phyloP scores from a whole-genome alignment of 2,329 filamentous ascomycete genomes.

The Botrytis byssoidea region DNA sequence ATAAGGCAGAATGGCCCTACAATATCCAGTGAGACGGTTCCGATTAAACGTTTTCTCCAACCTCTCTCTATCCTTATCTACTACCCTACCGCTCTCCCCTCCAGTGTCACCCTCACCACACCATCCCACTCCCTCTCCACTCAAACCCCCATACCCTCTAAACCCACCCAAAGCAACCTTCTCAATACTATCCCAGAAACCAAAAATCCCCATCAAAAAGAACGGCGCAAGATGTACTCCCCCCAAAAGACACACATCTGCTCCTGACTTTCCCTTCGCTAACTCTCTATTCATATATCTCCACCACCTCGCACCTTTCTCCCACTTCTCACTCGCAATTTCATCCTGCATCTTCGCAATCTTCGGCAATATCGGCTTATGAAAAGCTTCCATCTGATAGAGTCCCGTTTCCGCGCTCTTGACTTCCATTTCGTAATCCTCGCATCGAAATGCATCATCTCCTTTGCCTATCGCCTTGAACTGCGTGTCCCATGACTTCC shows the following conservation, averaged over 20 bases:
- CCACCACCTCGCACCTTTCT: not conserved
- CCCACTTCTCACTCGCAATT: not conserved
- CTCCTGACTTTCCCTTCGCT: not conserved
- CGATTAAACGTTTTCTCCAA: not conserved
- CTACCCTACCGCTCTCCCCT: no score
- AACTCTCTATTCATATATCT: constrained; percentile 2
- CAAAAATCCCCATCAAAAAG: not conserved
- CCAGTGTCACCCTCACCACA: no score
- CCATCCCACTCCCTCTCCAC: not conserved
- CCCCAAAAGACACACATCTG: not conserved
- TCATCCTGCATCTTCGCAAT: not conserved
- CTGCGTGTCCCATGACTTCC: not conserved
- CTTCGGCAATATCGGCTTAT: not conserved
- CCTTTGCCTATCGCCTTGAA: not conserved
- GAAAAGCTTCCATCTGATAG: not conserved
- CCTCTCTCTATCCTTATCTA: not conserved
- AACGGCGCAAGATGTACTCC: not conserved
- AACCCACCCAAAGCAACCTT: not conserved
- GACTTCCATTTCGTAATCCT: not conserved
- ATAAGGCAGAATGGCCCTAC: not conserved
- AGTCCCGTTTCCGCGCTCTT: not conserved
- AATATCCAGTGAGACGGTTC: not conserved
- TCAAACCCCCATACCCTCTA: not conserved
- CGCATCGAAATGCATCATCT: not conserved
- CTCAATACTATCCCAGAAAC: not conserved